Conservation (phyloP, 2,329 filamentous ascomycete genomes). For the Plectosphaerella sp. region DNA sequence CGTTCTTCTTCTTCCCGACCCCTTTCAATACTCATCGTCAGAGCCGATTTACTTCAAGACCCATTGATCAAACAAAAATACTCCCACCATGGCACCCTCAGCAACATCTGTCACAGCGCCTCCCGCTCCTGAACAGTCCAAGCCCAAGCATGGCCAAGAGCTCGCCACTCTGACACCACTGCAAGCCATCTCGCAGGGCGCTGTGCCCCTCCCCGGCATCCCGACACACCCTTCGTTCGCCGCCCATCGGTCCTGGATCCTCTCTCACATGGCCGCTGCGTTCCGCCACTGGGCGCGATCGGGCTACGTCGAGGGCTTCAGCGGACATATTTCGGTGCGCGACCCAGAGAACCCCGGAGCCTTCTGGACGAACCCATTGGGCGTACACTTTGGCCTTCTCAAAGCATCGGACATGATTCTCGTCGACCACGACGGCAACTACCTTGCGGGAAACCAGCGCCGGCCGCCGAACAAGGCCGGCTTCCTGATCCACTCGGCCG, state of each 20-base stretch:
- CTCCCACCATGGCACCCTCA: conserved; percentile 22
- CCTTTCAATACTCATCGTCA: neutral
- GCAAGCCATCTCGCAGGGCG: conserved; percentile 29
- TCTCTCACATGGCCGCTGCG: conserved; percentile 60
- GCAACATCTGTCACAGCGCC: conserved; percentile 16
- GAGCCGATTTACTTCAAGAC: neutral
- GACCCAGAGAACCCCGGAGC: conserved; percentile 56
- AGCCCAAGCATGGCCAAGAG: conserved; percentile 11
- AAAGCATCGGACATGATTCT: conserved; percentile 65
- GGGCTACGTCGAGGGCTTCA: conserved; percentile 65
- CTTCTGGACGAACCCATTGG: conserved; percentile 68
- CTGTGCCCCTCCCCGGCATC: conserved; percentile 22
- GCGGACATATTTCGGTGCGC: conserved; percentile 61
- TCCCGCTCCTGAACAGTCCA: neutral
- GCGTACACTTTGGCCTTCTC: conserved; percentile 61
- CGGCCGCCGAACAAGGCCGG: conserved; percentile 63
- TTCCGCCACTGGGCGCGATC: conserved; percentile 65
- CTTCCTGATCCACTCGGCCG: conserved; percentile 64
- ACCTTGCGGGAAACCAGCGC: conserved; percentile 56
- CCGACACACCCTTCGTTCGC: conserved; percentile 24
- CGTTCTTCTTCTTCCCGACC: neutral
- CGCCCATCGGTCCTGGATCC: conserved; percentile 42
- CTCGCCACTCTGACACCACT: conserved; percentile 21
- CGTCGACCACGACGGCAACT: conserved; percentile 55
- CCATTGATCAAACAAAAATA: neutral